Conservation (phyloP, 805 yeast species). For the Cyberlindnera bimundalis region DNA sequence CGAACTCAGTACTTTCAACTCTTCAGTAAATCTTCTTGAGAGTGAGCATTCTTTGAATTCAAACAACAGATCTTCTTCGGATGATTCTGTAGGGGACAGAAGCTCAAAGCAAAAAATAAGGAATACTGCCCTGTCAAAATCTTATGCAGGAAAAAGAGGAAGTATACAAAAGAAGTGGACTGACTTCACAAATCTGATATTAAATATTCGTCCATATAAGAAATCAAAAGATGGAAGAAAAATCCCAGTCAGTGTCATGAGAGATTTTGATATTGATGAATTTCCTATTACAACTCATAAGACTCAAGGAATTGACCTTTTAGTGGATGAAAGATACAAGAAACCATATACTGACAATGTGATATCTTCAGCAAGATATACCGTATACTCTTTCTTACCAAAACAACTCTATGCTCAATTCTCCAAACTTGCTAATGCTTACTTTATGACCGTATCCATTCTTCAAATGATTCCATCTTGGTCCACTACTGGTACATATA, state of each 20-base stretch:
- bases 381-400: slow-evolving; percentile 77
- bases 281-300: slow-evolving; percentile 28
- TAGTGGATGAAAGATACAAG: slow-evolving; percentile 68
- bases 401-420: slow-evolving; percentile 88
- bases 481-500: slow-evolving; percentile 95
- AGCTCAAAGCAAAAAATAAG: slow-evolving; percentile 18
- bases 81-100: slow-evolving; percentile 24
- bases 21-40: slow-evolving; percentile 11
- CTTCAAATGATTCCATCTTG: slow-evolving; percentile 95
- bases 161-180: slow-evolving; percentile 15
- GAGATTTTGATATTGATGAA: slow-evolving; percentile 30
- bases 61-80: slow-evolving; percentile 5
- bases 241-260: slow-evolving; percentile 60
- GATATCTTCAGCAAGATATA: slow-evolving; percentile 85
- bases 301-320: slow-evolving; percentile 28
- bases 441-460: slow-evolving; percentile 85
- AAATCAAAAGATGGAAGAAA: slow-evolving; percentile 68
- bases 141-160: slow-evolving; percentile 27
- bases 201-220: slow-evolving; percentile 45
- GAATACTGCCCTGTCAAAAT: slow-evolving; percentile 7
- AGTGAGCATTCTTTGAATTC: not conserved
- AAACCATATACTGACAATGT: slow-evolving; percentile 61
- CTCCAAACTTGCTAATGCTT: slow-evolving; percentile 87
- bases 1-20: slow-evolving; percentile 11
- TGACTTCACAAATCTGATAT: slow-evolving; percentile 33